Evolutionary conservation across 164 flowering plant genomes (phyloP), one percentile per base, ranked within the genome.

Genomic region (Magnolia officinalis): DNA sequence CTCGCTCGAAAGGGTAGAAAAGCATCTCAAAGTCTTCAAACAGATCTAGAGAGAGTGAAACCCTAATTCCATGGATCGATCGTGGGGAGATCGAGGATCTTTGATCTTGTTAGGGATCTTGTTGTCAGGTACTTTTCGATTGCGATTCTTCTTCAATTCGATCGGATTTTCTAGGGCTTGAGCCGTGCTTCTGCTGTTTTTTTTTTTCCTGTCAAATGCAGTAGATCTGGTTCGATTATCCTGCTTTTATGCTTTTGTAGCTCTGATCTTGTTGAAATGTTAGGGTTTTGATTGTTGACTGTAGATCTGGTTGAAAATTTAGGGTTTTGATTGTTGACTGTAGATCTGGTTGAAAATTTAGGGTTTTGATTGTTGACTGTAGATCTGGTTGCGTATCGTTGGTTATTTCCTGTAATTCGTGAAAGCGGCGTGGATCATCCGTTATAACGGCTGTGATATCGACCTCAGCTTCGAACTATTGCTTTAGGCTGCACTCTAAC

Each of bases 31-130:
- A n/a, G 58, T 5, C 26, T 49, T n/a, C 2, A 6, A 2, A 0
- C n/a, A 69, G 72, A 69, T 31, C 50, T n/a, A 45, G 52, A 69
- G 72, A 31, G 55, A 69, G 72, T n/a, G 71, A 65, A 26, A 50
- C 10, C 19, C 58, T 67, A 58, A 14, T 59, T 76, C 77, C 76
- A 88, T 89, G 92, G 89, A 81, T 52, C 83, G 87, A 76, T 81
- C 85, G 63, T 84, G 83, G 86, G 79, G 85, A 72, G 83, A 81
- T 19, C 86, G 88, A 52, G 79, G 85, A 1, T 82, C 86, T 64
- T 74, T 80, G 72, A 78, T 87, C 76, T 85, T 86, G 1, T 37
- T 79, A 0, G 86, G 87, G 10, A 85, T 90, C 72, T 64, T 88
- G 23, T 75, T 85, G 8, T 68, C 78, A 73, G 93, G 93, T 90